Evolutionary conservation across 768 basidiomycete genomes (phyloP).

Genomic region (Termitomyces eurrhizus): DNA sequence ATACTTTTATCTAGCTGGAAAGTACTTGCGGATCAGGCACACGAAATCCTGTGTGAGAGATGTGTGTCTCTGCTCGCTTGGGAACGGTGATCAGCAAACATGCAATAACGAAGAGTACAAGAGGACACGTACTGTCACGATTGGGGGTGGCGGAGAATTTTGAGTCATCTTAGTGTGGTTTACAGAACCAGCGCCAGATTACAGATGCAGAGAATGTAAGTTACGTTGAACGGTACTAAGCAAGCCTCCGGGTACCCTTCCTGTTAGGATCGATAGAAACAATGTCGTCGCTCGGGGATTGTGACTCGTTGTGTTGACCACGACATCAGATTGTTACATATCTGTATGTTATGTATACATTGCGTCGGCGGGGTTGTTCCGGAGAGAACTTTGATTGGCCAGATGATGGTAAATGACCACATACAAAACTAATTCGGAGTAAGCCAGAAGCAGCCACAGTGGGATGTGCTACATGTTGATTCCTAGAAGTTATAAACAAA

Average conservation of each 20-base stretch:
- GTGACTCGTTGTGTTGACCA: neutral
- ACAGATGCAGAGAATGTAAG: neutral
- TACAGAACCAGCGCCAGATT: neutral
- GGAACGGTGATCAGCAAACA: neutral
- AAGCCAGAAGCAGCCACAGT: neutral
- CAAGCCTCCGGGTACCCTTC: neutral
- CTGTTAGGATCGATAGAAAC: neutral
- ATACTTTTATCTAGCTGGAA: neutral
- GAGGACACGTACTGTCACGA: slow-evolving; percentile 7
- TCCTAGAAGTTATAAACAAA: neutral
- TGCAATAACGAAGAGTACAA: no score
- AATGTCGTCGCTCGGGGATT: no score
- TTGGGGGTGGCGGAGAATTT: neutral
- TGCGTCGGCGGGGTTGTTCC: neutral
- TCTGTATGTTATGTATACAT: neutral
- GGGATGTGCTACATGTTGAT: neutral
- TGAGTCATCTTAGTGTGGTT: neutral
- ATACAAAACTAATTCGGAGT: neutral
- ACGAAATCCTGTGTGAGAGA: slow-evolving; percentile 30
- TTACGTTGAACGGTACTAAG: neutral
- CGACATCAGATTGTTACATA: neutral
- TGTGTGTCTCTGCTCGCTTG: slow-evolving; percentile 25
- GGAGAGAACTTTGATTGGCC: neutral
- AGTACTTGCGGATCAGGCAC: slow-evolving; percentile 36
- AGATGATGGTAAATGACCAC: neutral